Base-by-base conservation (phyloP, 805 yeast genomes). In the Myxozyma sirexii region DNA sequence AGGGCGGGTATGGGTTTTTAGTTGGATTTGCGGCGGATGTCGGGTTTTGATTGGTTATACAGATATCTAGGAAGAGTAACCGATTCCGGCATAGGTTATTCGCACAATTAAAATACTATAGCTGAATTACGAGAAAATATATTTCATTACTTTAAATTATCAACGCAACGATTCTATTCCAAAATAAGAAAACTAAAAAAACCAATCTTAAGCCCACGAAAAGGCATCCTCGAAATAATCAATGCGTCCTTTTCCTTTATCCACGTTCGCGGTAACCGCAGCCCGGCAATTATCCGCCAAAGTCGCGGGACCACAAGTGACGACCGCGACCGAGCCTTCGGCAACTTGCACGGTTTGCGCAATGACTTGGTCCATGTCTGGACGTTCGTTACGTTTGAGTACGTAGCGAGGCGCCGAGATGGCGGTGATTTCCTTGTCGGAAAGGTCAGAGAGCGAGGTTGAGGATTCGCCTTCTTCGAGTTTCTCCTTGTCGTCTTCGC, bases 191-290 rank as follows among this genome's bases (percentile, higher is more conserved):
- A 42, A n/a, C 41, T 37, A 29, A 19, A 37, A 10, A 54, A 59
- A 53, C 10, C 24, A 8, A 15, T 8, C 13, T 45, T 50, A 60
- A 39, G 63, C 62, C 65, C 62, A 60, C 19, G 62, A 45, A 38
- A 57, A 61, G 42, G 65, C 62, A 26, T 61, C 64, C 50, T 61
- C 64, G 33, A 61, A 61, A 49, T 61, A 61, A 23, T 61, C 64
- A 12, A 61, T 63, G 5, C 62, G 58, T 15, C 63, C 63, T 33
- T 15, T 31, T 10, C 57, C 63, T 33, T 46, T 47, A 26, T 49
- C 63, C 24, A 61, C 54, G 49, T 61, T 61, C 19, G 29, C 59
- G 33, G 35, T 37, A 35, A 21, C 54, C 21, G 64, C 59, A n/a
- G 44, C 24, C 3, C 64, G 42, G 57, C 64, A 61, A 5, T 19